These are phyloP conservation scores for Nicotiana otophora DNA, from an alignment of 257 asterid genomes.

Conservation along the genomic window DNA sequence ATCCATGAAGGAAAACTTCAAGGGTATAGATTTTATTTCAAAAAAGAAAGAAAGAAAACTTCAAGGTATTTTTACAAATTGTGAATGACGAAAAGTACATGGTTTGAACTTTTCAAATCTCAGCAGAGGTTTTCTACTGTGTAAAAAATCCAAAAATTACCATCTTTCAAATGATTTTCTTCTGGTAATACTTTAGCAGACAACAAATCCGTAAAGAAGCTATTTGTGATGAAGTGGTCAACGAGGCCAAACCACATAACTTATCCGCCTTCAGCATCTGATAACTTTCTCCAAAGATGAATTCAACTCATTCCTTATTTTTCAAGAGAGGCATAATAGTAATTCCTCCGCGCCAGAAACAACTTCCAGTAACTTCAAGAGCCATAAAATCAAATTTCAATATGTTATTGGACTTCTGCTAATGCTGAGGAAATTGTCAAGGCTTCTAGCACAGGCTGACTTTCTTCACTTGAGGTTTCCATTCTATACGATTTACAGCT, in stretches of 20 bases:
- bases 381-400: constrained; percentile 1
- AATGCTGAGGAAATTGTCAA: constrained; percentile 36
- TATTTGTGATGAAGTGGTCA: background rate
- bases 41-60: background rate
- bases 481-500: constrained; percentile 76
- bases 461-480: constrained; percentile 55
- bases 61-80: background rate
- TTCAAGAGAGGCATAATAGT: background rate
- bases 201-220: background rate
- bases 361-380: constrained; percentile 11
- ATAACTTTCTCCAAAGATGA: background rate
- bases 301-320: background rate
- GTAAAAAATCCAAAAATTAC: background rate
- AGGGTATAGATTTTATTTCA: too few relatives aligned
- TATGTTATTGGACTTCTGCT: constrained; percentile 32
- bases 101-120: constrained; percentile 1
- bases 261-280: background rate
- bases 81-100: background rate
- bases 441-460: constrained; percentile 58
- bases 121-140: constrained; percentile 5
- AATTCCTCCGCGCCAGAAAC: background rate
- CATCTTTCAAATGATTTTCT: constrained; percentile 5
- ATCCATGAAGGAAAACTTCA: background rate
- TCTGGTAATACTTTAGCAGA: background rate
- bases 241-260: background rate